Evolutionary conservation across 257 asterid genomes (phyloP).

Genomic region (Capsicum baccatum): DNA sequence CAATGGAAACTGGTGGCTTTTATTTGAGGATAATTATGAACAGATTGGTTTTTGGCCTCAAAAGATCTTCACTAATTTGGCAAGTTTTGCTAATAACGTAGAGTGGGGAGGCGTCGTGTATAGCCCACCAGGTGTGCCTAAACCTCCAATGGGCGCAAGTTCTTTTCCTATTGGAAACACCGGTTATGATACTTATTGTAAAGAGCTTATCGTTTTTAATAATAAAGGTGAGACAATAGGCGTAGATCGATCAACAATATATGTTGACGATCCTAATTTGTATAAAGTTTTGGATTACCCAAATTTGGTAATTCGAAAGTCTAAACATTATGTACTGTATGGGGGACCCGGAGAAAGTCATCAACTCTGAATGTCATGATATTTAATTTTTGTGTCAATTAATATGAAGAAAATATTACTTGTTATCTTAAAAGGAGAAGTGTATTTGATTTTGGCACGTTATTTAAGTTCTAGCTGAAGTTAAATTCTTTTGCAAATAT

Average conservation of each 20-base stretch:
- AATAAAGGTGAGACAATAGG: background rate
- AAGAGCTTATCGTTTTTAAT: background rate
- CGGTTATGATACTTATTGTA: background rate
- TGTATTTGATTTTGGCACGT: too few relatives aligned
- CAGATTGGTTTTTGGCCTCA: background rate
- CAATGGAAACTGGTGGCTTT: background rate
- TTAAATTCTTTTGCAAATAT: too few relatives aligned
- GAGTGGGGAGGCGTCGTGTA: background rate
- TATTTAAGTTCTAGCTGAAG: too few relatives aligned
- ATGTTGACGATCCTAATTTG: background rate
- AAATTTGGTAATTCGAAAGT: background rate
- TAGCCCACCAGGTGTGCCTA: slow-evolving; percentile 10
- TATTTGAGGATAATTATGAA: background rate
- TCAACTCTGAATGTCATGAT: too few relatives aligned
- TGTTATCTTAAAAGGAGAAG: too few relatives aligned
- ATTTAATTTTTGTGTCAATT: too few relatives aligned
- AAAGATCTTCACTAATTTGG: background rate
- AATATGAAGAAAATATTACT: too few relatives aligned
- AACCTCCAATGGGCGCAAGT: background rate
- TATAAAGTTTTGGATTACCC: background rate
- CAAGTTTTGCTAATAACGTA: background rate
- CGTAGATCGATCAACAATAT: background rate
- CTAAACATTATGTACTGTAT: background rate
- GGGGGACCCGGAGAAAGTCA: background rate
- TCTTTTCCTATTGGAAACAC: background rate